phyloP scores from a whole-genome alignment of 78 protist species.

The slime mould (Dictyostelium discoideum) region DNA sequence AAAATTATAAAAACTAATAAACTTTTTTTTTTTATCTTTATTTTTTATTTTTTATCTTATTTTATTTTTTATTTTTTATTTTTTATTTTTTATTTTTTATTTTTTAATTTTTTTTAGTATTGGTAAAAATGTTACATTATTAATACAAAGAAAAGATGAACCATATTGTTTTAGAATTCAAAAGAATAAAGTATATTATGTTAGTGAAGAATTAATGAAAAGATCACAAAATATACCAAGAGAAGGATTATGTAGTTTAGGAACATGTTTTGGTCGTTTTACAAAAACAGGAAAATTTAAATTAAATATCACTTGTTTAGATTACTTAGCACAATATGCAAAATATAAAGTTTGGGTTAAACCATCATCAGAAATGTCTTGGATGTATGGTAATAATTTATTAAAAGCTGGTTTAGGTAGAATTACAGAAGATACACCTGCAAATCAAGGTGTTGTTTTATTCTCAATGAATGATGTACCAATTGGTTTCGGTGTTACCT shows the following conservation, averaged over 20 bases:
- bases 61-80: background rate
- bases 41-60: background rate
- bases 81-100: background rate
- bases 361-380: conserved; percentile 97
- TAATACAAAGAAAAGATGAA: conserved; percentile 98
- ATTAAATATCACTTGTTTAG: conserved; percentile 97
- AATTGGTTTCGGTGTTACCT: conserved; percentile 96
- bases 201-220: conserved; percentile 62
- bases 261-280: conserved; percentile 98
- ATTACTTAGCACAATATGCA: conserved; percentile 97
- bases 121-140: conserved; percentile 94
- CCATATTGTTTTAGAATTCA: conserved; percentile 97
- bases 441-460: conserved; percentile 98
- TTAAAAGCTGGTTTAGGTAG: conserved; percentile 98
- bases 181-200: conserved; percentile 97
- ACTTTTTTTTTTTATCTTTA: background rate
- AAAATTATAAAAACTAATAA: no score
- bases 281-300: conserved; percentile 96
- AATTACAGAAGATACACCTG: conserved; percentile 98
- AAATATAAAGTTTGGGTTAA: conserved; percentile 98
- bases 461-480: conserved; percentile 97
- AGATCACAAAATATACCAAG: conserved; percentile 82
- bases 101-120: conserved; percentile 89
- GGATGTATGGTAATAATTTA: conserved; percentile 98
- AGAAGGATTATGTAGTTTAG: conserved; percentile 92